Evolutionary conservation across 2,329 filamentous ascomycete species (phyloP).

Genomic region (Aspergillaceae sp.): DNA sequence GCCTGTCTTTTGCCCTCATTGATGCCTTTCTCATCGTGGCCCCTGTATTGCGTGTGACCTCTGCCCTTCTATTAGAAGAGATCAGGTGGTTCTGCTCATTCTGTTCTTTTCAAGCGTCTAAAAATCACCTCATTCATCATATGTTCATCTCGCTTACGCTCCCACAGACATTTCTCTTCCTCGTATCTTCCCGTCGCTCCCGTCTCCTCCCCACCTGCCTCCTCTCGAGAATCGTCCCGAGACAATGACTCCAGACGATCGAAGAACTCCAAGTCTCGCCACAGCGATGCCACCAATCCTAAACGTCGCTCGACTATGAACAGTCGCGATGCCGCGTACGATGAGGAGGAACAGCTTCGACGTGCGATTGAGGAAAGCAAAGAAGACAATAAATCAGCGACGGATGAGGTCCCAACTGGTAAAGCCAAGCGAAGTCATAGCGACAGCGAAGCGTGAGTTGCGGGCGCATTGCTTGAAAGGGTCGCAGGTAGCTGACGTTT

Average conservation of each 20-base stretch:
- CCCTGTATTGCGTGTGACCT: too few relatives aligned
- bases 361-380: conserved; percentile 93
- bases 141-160: conserved; percentile 22
- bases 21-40: neutral
- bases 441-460: conserved; percentile 84
- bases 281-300: conserved; percentile 51
- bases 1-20: neutral
- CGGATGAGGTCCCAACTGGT: conserved; percentile 49
- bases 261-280: conserved; percentile 38
- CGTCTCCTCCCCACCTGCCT: conserved; percentile 37
- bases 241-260: conserved; percentile 28
- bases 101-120: neutral
- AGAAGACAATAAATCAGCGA: conserved; percentile 56
- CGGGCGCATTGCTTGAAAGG: conserved; percentile 10
- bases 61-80: too few relatives aligned
- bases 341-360: conserved; percentile 83
- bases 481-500: conserved; percentile 15
- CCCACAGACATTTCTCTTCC: conserved; percentile 51
- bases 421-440: conserved; percentile 77
- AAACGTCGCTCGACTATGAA: conserved; percentile 97
- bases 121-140: conserved; percentile 1
- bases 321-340: conserved; percentile 86
- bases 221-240: conserved; percentile 36
- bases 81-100: neutral
- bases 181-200: conserved; percentile 53